A percentile compares a stretch with the other conserved stretches of the same genome.
Conservation (phyloP, 768 basidiomycete species). For the Filobasidium wieringae region DNA sequence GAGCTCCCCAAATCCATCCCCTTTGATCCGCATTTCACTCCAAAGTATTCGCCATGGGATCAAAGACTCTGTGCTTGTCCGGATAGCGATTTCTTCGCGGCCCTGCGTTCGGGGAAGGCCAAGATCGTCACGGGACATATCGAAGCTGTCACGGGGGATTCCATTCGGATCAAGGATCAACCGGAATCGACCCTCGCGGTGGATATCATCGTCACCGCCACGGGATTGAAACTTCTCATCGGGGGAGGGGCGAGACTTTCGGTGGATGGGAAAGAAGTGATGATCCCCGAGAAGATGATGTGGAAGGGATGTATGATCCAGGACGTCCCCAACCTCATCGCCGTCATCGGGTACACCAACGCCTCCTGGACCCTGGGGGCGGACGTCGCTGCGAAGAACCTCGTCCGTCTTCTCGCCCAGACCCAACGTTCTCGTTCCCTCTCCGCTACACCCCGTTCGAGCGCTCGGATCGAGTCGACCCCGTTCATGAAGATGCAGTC, state of each 20-base stretch:
- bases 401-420: neutral
- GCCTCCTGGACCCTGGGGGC: slow-evolving; percentile 17
- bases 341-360: slow-evolving; percentile 16
- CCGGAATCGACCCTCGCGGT: slow-evolving; percentile 3
- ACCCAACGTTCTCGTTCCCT: neutral
- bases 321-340: slow-evolving; percentile 13
- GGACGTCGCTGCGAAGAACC: slow-evolving; percentile 8
- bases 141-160: slow-evolving; percentile 1
- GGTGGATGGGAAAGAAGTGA: slow-evolving; percentile 3
- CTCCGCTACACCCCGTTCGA: neutral
- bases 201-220: slow-evolving; percentile 19
- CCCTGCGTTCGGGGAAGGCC: slow-evolving; percentile 9
- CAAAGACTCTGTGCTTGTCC: slow-evolving; percentile 15
- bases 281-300: neutral
- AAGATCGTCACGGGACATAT: slow-evolving; percentile 18
- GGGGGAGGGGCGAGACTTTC: slow-evolving; percentile 11
- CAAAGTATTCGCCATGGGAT: slow-evolving; percentile 15
- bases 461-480: neutral
- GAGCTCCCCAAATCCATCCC: neutral
- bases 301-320: slow-evolving; percentile 17
- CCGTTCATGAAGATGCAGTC: slow-evolving; percentile 18
- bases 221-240: slow-evolving; percentile 11
- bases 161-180: neutral
- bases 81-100: slow-evolving; percentile 17
- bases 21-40: slow-evolving; percentile 16